Evolutionary conservation across 345 rosid genomes (phyloP).

Genomic region (Triadica sebifera): DNA sequence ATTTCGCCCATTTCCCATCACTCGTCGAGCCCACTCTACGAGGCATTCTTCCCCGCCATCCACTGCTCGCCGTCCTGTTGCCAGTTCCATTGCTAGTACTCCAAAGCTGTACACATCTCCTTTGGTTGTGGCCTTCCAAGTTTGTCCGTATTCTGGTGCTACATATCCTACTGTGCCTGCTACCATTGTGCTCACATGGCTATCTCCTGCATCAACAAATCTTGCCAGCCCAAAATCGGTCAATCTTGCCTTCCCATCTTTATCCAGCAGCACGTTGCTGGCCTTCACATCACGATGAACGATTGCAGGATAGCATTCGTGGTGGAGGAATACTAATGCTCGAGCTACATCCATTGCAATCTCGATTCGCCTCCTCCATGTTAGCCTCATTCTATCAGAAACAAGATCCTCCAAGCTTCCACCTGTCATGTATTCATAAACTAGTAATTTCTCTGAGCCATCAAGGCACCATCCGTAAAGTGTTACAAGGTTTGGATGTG

Average conservation of each 20-base stretch:
- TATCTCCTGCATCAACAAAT: slow-evolving; percentile 60
- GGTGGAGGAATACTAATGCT: slow-evolving; percentile 78
- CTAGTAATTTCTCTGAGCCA: slow-evolving; percentile 69
- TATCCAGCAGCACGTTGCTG: slow-evolving; percentile 77
- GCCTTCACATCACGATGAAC: slow-evolving; percentile 97
- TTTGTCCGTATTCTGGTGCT: slow-evolving; percentile 95
- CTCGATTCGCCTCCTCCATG: slow-evolving; percentile 60
- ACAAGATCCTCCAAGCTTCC: slow-evolving; percentile 86
- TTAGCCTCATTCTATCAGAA: slow-evolving; percentile 51
- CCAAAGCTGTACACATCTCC: slow-evolving; percentile 97
- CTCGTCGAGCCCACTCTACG: slow-evolving; percentile 78
- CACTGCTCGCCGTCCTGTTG: slow-evolving; percentile 79
- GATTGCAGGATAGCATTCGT: slow-evolving; percentile 79
- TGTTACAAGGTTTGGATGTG: slow-evolving; percentile 85
- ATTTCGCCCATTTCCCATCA: slow-evolving; percentile 42
- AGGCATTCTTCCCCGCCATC: slow-evolving; percentile 94
- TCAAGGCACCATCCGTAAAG: slow-evolving; percentile 91
- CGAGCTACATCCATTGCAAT: slow-evolving; percentile 70
- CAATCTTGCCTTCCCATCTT: slow-evolving; percentile 64
- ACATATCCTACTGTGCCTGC: slow-evolving; percentile 95
- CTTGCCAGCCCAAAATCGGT: slow-evolving; percentile 95
- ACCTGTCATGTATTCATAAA: slow-evolving; percentile 86
- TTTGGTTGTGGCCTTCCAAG: slow-evolving; percentile 86
- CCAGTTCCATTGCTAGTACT: slow-evolving; percentile 78
- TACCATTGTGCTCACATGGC: slow-evolving; percentile 85